These are phyloP conservation scores for Fusarium dlaminii DNA, from an alignment of 2,329 filamentous ascomycete species.

Conservation along the genomic window DNA sequence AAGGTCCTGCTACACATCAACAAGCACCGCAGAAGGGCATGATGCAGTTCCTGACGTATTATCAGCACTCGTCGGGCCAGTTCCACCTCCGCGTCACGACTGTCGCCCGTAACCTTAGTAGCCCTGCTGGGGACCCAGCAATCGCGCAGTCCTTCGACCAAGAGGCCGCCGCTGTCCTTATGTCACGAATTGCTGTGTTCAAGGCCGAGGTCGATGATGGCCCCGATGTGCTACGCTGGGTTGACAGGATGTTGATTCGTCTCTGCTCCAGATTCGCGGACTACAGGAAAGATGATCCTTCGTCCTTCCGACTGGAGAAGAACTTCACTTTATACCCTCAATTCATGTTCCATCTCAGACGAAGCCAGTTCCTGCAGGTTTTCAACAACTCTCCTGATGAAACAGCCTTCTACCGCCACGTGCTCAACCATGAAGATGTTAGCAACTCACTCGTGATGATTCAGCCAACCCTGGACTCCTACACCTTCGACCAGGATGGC, in stretches of 20 bases:
- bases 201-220: constrained; percentile 99
- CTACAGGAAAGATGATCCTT: constrained; percentile 97
- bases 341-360: constrained; percentile 98
- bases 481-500: constrained; percentile 95
- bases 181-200: constrained; percentile 99
- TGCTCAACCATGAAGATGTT: constrained; percentile 96
- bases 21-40: constrained; percentile 91
- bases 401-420: constrained; percentile 98
- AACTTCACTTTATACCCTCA: constrained; percentile 99
- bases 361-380: constrained; percentile 97
- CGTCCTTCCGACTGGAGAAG: constrained; percentile 96
- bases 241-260: constrained; percentile 97
- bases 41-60: constrained; percentile 98
- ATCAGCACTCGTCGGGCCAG: constrained; percentile 95
- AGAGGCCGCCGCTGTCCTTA: constrained; percentile 95
- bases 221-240: constrained; percentile 97
- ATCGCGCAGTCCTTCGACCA: constrained; percentile 98
- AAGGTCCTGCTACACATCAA: constrained; percentile 87
- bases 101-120: constrained; percentile 88
- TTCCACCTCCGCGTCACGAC: constrained; percentile 97
- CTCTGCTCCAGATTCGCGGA: constrained; percentile 97
- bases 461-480: constrained; percentile 95
- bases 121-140: constrained; percentile 91
- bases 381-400: constrained; percentile 99
- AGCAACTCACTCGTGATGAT: constrained; percentile 99